phyloP scores from a whole-genome alignment of 2,329 filamentous ascomycete genomes.

The Phaeosphaeria sp. region DNA sequence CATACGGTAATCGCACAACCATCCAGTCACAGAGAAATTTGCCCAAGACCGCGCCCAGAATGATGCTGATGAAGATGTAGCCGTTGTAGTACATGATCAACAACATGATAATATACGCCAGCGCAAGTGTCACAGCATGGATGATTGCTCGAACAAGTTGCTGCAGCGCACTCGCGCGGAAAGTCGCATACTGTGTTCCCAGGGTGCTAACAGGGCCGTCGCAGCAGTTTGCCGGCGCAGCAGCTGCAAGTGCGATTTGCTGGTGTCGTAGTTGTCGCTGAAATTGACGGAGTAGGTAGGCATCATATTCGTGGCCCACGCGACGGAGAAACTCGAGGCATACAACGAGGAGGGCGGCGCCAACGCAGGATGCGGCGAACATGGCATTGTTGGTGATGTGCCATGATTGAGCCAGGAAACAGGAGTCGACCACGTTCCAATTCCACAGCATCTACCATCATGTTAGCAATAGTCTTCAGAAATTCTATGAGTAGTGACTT shows the following conservation, averaged over 20 bases:
- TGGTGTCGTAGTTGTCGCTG: conserved; percentile 40
- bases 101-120: conserved; percentile 83
- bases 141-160: conserved; percentile 71
- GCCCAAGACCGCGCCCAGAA: conserved; percentile 77
- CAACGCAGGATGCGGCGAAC: conserved; percentile 83
- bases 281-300: conserved; percentile 65
- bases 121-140: conserved; percentile 74
- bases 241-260: conserved; percentile 26
- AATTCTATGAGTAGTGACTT: background rate
- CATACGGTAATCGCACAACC: conserved; percentile 39
- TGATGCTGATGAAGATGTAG: conserved; percentile 82
- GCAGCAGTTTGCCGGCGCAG: conserved; percentile 30
- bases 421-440: conserved; percentile 74
- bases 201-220: conserved; percentile 28
- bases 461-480: background rate
- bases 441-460: conserved; percentile 76
- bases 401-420: conserved; percentile 74
- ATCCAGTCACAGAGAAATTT: conserved; percentile 75
- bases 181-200: conserved; percentile 37
- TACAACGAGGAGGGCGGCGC: conserved; percentile 76
- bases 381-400: conserved; percentile 71
- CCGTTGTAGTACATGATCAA: conserved; percentile 70
- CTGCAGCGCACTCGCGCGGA: conserved; percentile 67
- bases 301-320: conserved; percentile 74
- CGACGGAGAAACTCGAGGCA: conserved; percentile 76